Conservation (phyloP, 2,329 filamentous ascomycete species). For the Cladosporium colombiae region DNA sequence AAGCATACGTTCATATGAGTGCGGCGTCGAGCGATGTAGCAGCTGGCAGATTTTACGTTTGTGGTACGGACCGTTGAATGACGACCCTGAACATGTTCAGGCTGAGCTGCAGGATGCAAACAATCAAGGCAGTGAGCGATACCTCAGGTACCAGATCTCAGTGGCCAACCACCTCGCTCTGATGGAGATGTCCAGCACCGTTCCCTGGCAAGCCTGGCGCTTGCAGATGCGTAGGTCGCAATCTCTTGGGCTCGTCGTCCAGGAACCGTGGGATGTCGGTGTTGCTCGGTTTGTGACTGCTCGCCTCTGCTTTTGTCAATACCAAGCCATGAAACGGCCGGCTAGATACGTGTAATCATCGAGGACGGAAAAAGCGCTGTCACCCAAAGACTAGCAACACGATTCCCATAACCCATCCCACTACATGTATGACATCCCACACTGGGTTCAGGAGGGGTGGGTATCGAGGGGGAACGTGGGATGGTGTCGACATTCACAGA, state of each 20-base stretch:
- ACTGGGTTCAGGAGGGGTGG: neutral
- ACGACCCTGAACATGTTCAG: neutral
- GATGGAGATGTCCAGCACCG: neutral
- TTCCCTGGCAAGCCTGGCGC: neutral
- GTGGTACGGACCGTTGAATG: neutral
- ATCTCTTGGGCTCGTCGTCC: neutral
- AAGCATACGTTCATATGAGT: neutral
- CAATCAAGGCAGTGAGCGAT: neutral
- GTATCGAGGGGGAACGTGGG: neutral
- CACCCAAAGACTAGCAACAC: neutral
- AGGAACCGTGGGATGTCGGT: slow-evolving; percentile 9
- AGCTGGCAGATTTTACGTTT: neutral
- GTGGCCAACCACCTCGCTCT: neutral
- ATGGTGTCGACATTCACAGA: slow-evolving; percentile 8
- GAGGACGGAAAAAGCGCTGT: neutral
- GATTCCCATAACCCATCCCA: slow-evolving; percentile 3
- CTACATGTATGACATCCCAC: slow-evolving; percentile 2
- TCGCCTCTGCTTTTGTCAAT: neutral
- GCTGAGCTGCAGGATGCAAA: neutral
- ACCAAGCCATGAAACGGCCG: neutral
- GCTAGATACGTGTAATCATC: neutral
- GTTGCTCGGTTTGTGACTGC: slow-evolving; percentile 6
- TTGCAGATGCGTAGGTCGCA: neutral
- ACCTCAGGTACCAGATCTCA: neutral
- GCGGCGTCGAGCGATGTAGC: neutral